phyloP scores from a whole-genome alignment of 257 asterid genomes.

The Orobanche coerulescens region DNA sequence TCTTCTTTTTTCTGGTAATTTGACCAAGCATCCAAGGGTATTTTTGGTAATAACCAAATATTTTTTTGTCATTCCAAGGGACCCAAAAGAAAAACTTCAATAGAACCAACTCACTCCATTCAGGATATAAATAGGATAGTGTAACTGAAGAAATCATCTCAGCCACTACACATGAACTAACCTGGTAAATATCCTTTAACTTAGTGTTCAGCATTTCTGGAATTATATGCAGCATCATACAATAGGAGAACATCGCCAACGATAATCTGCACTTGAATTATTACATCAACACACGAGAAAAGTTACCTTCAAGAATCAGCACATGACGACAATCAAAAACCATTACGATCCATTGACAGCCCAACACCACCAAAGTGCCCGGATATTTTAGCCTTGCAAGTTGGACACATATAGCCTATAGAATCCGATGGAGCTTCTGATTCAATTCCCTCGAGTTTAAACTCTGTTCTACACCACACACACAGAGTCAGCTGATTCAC shows the following conservation, averaged over 20 bases:
- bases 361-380: conserved; percentile 61
- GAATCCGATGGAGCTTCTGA: conserved; percentile 80
- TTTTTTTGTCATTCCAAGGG: background rate
- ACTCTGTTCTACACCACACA: conserved; percentile 94
- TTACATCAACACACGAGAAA: conserved; percentile 6
- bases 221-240: background rate
- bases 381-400: conserved; percentile 84
- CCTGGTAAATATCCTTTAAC: background rate
- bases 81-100: background rate
- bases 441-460: conserved; percentile 68
- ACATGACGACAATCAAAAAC: conserved; percentile 31
- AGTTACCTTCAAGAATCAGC: conserved; percentile 21
- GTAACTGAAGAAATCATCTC: background rate
- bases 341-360: conserved; percentile 48
- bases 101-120: background rate
- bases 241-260: background rate
- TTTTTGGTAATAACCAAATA: background rate
- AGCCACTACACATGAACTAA: background rate
- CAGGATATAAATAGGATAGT: background rate
- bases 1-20: no score
- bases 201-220: background rate
- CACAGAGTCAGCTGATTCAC: conserved; percentile 66
- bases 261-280: background rate
- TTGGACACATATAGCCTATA: conserved; percentile 95
- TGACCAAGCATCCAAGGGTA: no score